phyloP scores from a whole-genome alignment of 495 filamentous ascomycete species.

The Aspergillus ostianus region DNA sequence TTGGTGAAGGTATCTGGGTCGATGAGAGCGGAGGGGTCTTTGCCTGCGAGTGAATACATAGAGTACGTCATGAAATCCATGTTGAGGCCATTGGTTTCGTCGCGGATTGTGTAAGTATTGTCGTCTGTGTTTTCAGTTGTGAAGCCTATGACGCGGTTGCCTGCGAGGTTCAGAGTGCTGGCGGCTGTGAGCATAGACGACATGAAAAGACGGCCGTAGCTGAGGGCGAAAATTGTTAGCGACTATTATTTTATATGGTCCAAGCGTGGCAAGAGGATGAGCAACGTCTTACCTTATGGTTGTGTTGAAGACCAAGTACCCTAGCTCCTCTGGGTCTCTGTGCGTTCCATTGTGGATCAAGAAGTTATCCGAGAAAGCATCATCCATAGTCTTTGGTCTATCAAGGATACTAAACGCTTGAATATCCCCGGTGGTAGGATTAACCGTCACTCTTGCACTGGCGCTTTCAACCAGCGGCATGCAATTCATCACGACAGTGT shows the following conservation, averaged over 20 bases:
- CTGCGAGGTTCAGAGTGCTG: constrained; percentile 14
- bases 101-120: constrained; percentile 39
- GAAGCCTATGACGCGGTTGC: constrained; percentile 11
- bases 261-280: not conserved
- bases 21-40: constrained; percentile 27
- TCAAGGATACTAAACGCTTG: constrained; percentile 25
- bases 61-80: constrained; percentile 41
- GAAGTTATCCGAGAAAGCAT: constrained; percentile 31
- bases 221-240: constrained; percentile 10
- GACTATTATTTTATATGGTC: not conserved
- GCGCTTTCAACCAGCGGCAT: constrained; percentile 32
- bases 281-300: not conserved
- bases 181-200: constrained; percentile 31
- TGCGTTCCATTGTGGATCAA: constrained; percentile 16
- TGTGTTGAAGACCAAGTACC: not conserved
- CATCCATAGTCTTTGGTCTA: constrained; percentile 12
- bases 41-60: constrained; percentile 28
- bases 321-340: not conserved
- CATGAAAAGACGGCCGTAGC: constrained; percentile 36
- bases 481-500: constrained; percentile 31
- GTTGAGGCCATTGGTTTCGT: constrained; percentile 31
- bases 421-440: constrained; percentile 28
- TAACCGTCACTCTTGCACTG: constrained; percentile 28
- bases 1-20: constrained; percentile 18
- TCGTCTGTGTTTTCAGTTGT: constrained; percentile 27